phyloP scores from a whole-genome alignment of 345 rosid genomes.

The Eucalyptus cloeziana region DNA sequence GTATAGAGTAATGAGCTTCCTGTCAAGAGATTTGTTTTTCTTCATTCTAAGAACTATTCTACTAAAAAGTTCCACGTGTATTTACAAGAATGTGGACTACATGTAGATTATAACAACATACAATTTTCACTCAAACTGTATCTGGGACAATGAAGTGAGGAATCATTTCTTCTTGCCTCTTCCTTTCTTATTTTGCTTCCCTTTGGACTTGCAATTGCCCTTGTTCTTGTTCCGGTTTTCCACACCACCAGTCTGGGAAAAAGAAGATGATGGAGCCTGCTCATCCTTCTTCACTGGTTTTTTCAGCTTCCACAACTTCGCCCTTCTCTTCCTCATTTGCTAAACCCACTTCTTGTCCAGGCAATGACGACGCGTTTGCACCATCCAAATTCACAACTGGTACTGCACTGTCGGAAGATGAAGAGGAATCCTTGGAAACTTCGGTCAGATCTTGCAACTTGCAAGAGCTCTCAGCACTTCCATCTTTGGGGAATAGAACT shows the following conservation, averaged over 20 bases:
- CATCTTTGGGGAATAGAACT: constrained; percentile 2
- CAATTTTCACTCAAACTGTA: neutral
- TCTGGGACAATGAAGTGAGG: neutral
- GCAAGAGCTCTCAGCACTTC: neutral
- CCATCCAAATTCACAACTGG: neutral
- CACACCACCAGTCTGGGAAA: neutral
- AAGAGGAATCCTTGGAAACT: neutral
- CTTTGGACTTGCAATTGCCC: neutral
- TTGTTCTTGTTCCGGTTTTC: neutral
- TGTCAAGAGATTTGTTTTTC: neutral
- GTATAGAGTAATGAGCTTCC: neutral
- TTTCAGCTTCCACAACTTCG: neutral
- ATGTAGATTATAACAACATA: neutral
- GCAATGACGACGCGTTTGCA: neutral
- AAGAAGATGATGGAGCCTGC: neutral
- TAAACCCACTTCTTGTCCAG: neutral
- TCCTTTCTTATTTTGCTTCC: neutral
- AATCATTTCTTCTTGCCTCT: neutral
- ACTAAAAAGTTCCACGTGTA: neutral
- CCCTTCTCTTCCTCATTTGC: neutral
- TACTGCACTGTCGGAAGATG: neutral
- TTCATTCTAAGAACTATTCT: neutral
- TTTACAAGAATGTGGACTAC: neutral
- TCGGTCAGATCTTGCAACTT: neutral
- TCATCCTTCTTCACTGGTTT: neutral